A percentile compares a stretch with the other conserved stretches of the same genome.
Evolutionary conservation across 1,139 yeast species (phyloP).

Genomic region (Eremothecium gossypii): DNA sequence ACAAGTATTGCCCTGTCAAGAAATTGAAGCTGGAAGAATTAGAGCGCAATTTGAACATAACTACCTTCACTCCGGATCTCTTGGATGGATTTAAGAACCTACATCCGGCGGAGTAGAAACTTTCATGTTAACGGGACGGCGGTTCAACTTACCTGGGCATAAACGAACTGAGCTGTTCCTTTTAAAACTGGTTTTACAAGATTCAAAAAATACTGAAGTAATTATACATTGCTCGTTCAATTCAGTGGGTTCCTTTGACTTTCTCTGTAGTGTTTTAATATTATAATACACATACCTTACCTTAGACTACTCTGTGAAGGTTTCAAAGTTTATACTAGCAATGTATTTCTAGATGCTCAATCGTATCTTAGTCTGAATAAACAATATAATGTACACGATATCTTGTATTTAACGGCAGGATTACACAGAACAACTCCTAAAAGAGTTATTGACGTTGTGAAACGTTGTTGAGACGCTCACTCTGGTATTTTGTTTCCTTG

Average conservation of each 20-base stretch:
- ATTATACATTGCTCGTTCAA: no score
- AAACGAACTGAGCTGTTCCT: no score
- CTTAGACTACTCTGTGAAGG: neutral
- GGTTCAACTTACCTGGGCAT: no score
- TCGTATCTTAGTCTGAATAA: neutral
- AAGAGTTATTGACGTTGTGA: slow-evolving; percentile 3
- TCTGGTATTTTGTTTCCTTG: slow-evolving; percentile 50
- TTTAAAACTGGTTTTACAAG: no score
- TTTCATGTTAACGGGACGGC: no score
- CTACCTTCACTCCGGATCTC: neutral
- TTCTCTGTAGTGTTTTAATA: slow-evolving; percentile 1
- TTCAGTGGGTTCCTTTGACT: neutral
- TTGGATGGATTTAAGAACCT: slow-evolving; percentile 1
- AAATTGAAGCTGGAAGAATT: slow-evolving; percentile 7
- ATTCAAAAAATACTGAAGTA: no score
- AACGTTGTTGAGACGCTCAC: slow-evolving; percentile 24
- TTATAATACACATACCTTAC: neutral
- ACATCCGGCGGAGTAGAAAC: no score
- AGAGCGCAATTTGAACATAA: slow-evolving; percentile 1
- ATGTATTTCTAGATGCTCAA: neutral
- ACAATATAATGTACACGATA: slow-evolving; percentile 4
- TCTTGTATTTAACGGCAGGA: neutral
- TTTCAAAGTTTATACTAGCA: neutral
- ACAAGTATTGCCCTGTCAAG: slow-evolving; percentile 28
- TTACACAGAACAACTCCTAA: no score